A percentile compares a stretch with the other conserved stretches of the same genome.
Evolutionary conservation across 1,284 basidiomycete species (phyloP).

Genomic region (Wallemia mellicola): DNA sequence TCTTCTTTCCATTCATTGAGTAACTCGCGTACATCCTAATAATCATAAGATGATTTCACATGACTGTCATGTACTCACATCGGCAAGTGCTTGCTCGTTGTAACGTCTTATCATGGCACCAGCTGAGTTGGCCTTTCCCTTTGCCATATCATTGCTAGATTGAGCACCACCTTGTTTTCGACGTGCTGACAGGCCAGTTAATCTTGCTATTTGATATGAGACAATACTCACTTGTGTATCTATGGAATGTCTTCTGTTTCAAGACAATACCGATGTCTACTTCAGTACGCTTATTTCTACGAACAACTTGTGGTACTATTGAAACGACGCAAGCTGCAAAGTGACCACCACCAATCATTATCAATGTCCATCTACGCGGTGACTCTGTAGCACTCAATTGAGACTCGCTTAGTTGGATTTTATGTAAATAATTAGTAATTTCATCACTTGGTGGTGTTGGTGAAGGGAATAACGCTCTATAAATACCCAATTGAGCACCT

Average conservation of each 20-base stretch:
- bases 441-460: slow-evolving; percentile 11
- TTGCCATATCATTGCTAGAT: slow-evolving; percentile 66
- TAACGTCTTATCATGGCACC: slow-evolving; percentile 82
- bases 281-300: slow-evolving; percentile 26
- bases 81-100: slow-evolving; percentile 69
- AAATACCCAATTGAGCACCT: slow-evolving; percentile 62
- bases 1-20: slow-evolving; percentile 59
- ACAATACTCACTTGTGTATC: slow-evolving; percentile 55
- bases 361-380: slow-evolving; percentile 50
- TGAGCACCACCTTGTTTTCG: slow-evolving; percentile 94
- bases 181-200: slow-evolving; percentile 31
- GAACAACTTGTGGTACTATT: slow-evolving; percentile 20
- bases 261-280: slow-evolving; percentile 37
- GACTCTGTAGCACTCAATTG: not conserved
- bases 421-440: slow-evolving; percentile 14
- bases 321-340: slow-evolving; percentile 71
- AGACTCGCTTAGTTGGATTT: slow-evolving; percentile 8
- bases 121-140: slow-evolving; percentile 73
- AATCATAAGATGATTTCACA: not conserved
- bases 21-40: slow-evolving; percentile 52
- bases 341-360: slow-evolving; percentile 91
- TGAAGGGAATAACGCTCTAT: slow-evolving; percentile 38
- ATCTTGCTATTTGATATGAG: not conserved
- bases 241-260: slow-evolving; percentile 84
- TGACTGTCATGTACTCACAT: slow-evolving; percentile 26